A percentile compares a stretch with the other conserved stretches of the same genome.
Evolutionary conservation across 164 flowering plant species (phyloP).

Genomic region (Aristolochia californica): DNA sequence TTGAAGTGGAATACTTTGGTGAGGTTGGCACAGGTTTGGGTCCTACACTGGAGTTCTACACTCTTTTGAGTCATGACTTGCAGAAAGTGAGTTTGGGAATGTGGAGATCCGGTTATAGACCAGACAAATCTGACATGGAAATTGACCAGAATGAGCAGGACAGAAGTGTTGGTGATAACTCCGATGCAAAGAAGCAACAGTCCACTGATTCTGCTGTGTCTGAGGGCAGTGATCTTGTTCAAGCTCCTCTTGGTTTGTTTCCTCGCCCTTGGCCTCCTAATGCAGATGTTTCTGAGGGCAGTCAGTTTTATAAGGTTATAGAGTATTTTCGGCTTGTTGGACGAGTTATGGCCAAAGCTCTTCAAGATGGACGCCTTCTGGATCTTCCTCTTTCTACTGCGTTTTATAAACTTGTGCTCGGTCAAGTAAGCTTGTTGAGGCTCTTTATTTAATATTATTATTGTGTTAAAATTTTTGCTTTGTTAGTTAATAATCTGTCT

Average conservation of each 20-base stretch:
- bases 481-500: neutral
- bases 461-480: neutral
- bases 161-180: constrained; percentile 17
- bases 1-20: constrained; percentile 98
- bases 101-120: constrained; percentile 69
- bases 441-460: neutral
- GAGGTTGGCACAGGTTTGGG: constrained; percentile 99
- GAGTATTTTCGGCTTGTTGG: constrained; percentile 84
- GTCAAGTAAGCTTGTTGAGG: constrained; percentile 52
- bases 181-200: constrained; percentile 17
- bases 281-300: constrained; percentile 66
- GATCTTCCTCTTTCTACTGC: constrained; percentile 85
- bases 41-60: constrained; percentile 94
- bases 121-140: constrained; percentile 46
- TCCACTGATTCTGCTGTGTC: constrained; percentile 10
- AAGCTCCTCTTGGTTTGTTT: constrained; percentile 86
- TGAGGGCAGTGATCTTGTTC: constrained; percentile 35
- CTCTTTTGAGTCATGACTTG: constrained; percentile 84
- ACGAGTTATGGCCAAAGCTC: constrained; percentile 94
- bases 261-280: constrained; percentile 88
- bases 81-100: constrained; percentile 65
- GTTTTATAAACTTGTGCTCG: constrained; percentile 82
- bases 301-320: constrained; percentile 46
- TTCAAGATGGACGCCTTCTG: constrained; percentile 95
- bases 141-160: constrained; percentile 36